These are phyloP conservation scores for Komagataella ulmi DNA, from an alignment of 805 yeast species.

Conservation along the genomic window DNA sequence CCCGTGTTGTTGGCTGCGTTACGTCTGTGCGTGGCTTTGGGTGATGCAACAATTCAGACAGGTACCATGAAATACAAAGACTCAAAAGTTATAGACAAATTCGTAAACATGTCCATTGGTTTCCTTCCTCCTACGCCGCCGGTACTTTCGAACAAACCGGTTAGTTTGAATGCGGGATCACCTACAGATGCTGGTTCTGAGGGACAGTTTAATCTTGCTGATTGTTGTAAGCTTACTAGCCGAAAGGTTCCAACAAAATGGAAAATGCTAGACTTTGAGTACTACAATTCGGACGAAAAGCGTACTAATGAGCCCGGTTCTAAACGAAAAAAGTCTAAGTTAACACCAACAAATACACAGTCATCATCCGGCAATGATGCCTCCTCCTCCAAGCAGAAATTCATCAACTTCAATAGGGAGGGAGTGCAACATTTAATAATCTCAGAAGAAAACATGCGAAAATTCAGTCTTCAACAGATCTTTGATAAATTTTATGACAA, in stretches of 20 bases:
- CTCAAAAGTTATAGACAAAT: conserved; percentile 20
- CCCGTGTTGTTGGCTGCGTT: conserved; percentile 47
- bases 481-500: conserved; percentile 43
- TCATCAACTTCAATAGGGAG: conserved; percentile 13
- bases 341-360: neutral
- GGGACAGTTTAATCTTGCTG: neutral
- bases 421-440: conserved; percentile 40
- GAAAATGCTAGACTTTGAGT: conserved; percentile 40
- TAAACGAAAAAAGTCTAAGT: conserved; percentile 5
- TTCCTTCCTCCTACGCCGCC: conserved; percentile 23
- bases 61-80: neutral
- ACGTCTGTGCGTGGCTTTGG: conserved; percentile 44
- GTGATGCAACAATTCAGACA: conserved; percentile 19
- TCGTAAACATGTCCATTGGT: conserved; percentile 34
- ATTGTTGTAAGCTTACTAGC: neutral
- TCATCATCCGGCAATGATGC: conserved; percentile 1
- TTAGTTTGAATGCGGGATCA: neutral
- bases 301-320: conserved; percentile 7
- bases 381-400: neutral
- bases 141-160: conserved; percentile 16
- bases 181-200: neutral
- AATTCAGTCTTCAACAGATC: conserved; percentile 43
- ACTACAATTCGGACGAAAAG: conserved; percentile 22
- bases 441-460: conserved; percentile 42
- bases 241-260: conserved; percentile 38